These are phyloP conservation scores for Komagataea norvegica DNA, from an alignment of 1,139 yeast genomes.

Conservation along the genomic window DNA sequence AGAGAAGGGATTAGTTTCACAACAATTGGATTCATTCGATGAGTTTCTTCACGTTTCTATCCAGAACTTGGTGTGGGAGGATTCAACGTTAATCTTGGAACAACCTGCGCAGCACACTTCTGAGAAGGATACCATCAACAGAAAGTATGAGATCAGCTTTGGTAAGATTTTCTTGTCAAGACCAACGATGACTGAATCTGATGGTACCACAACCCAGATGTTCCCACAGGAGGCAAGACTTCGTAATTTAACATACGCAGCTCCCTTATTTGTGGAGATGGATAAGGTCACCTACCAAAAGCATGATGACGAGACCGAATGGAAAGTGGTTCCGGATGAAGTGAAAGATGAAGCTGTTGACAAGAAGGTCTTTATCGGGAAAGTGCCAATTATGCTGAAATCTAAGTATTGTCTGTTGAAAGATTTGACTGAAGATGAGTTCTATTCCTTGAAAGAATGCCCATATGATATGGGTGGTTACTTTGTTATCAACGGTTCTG, in stretches of 20 bases:
- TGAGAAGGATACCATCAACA: constrained; percentile 81
- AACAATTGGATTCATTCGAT: constrained; percentile 96
- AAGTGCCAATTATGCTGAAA: constrained; percentile 96
- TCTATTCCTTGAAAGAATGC: constrained; percentile 94
- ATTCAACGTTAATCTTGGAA: constrained; percentile 86
- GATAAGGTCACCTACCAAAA: constrained; percentile 84
- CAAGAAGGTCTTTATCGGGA: constrained; percentile 85
- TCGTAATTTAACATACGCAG: constrained; percentile 91
- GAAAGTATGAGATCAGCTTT: constrained; percentile 90
- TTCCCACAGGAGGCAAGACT: constrained; percentile 98
- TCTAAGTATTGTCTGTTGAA: constrained; percentile 93
- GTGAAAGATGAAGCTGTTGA: constrained; percentile 53
- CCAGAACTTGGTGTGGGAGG: constrained; percentile 96
- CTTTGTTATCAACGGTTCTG: constrained; percentile 96
- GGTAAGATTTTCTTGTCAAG: constrained; percentile 95
- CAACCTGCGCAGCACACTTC: constrained; percentile 98
- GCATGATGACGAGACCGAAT: constrained; percentile 73
- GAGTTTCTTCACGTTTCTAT: constrained; percentile 96
- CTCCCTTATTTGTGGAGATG: constrained; percentile 95
- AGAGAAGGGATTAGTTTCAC: constrained; percentile 95
- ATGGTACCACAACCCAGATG: constrained; percentile 98
- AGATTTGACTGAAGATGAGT: constrained; percentile 90
- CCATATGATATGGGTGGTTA: constrained; percentile 99
- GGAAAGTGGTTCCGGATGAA: constrained; percentile 47
- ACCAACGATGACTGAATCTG: constrained; percentile 98